Percentiles rank a stretch among this genome's conserved stretches.
Conservation (phyloP, 768 basidiomycete genomes). For the Paxillus ammoniavirescens region DNA sequence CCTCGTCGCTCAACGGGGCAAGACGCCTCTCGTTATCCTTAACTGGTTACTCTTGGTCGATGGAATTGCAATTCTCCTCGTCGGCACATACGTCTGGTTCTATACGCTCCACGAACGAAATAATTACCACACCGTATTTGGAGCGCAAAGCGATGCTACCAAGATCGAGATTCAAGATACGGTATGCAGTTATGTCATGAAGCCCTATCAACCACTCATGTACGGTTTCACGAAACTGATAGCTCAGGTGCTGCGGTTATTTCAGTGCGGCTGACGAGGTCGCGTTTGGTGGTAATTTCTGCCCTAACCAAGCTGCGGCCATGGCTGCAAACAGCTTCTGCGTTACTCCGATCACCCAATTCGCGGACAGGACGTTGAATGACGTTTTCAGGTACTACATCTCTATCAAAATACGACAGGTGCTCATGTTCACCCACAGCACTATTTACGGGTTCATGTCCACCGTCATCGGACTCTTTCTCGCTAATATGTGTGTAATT, state of each 20-base stretch:
- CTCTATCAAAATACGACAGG: not conserved
- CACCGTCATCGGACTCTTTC: constrained; percentile 68
- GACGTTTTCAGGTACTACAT: constrained; percentile 78
- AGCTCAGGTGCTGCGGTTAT: constrained; percentile 89
- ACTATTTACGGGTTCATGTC: constrained; percentile 84
- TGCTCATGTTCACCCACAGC: constrained; percentile 27
- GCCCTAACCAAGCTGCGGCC: constrained; percentile 41
- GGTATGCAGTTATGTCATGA: constrained; percentile 40
- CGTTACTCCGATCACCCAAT: constrained; percentile 63
- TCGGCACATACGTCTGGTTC: constrained; percentile 81
- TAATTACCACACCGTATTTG: constrained; percentile 64
- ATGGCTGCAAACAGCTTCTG: constrained; percentile 55
- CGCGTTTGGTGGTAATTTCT: constrained; percentile 63
- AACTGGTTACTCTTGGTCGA: constrained; percentile 75
- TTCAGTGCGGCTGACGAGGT: constrained; percentile 61
- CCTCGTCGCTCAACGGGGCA: constrained; percentile 70
- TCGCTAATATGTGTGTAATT: constrained; percentile 84
- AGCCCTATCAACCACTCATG: not conserved
- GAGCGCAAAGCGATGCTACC: constrained; percentile 40
- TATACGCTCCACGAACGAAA: constrained; percentile 70
- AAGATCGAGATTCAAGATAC: constrained; percentile 68
- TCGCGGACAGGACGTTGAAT: constrained; percentile 73
- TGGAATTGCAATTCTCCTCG: constrained; percentile 53
- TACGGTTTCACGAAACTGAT: constrained; percentile 2
- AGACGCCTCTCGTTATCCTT: constrained; percentile 66